Conservation (phyloP, 495 filamentous ascomycete species). For the Talaromyces nanjingensis region DNA sequence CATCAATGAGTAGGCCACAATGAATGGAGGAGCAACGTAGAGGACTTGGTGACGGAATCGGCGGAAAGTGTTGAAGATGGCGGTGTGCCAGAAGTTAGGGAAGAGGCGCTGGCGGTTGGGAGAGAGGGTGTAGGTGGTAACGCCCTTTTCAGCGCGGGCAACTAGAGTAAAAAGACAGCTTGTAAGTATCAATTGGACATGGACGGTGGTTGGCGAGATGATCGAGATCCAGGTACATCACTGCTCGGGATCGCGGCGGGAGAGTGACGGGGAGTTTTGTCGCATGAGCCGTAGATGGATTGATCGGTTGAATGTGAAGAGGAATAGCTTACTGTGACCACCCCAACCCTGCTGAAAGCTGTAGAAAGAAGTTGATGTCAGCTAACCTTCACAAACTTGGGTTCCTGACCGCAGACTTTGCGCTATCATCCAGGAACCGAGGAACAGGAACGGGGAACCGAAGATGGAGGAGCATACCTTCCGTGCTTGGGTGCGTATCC, state of each 20-base stretch:
- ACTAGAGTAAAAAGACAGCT: not conserved
- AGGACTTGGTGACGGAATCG: constrained; percentile 61
- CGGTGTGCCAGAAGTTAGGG: constrained; percentile 50
- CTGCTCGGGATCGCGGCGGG: not conserved
- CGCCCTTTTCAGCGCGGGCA: constrained; percentile 48
- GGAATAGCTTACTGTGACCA: constrained; percentile 28
- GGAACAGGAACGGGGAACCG: not conserved
- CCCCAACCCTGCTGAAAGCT: constrained; percentile 71
- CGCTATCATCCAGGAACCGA: not conserved
- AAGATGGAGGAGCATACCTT: constrained; percentile 44
- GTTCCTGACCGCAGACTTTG: not conserved
- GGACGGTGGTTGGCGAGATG: not conserved
- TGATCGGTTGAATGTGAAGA: not conserved
- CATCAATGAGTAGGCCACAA: constrained; percentile 69
- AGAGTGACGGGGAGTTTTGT: not conserved
- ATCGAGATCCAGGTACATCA: not conserved
- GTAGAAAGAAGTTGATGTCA: not conserved
- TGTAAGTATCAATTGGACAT: not conserved
- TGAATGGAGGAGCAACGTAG: constrained; percentile 73
- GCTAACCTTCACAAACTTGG: not conserved
- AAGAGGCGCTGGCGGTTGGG: constrained; percentile 61
- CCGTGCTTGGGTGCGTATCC: constrained; percentile 45
- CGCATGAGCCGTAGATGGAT: not conserved
- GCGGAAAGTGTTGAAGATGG: constrained; percentile 59
- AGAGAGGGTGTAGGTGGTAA: constrained; percentile 56